Evolutionary conservation across 148 eudicot genomes (phyloP), one percentile per base, ranked within the genome.

Genomic region (Chenopodium berlandieri): DNA sequence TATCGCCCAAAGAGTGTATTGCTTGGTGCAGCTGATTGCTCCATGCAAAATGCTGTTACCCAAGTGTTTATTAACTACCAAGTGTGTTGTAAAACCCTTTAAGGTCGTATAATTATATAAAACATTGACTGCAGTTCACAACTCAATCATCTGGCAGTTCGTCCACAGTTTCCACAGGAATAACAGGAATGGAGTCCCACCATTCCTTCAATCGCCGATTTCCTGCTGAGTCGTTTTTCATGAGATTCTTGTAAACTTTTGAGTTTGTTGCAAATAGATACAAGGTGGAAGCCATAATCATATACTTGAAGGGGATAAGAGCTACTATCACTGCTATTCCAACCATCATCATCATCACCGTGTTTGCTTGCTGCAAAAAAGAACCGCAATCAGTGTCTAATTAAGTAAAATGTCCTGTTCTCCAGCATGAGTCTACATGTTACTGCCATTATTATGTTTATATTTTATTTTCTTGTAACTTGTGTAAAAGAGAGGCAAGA

Each of bases 141-240:
- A 37, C 27, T 14, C 62, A 13, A 60, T 85, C 40, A 82, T 65
- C 32, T 20, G 82, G 58, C 25, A 74, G 85, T 54, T 86, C 83
- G 62, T 94, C 92, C 1, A 85, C 81, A 27, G 89, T 44, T 69
- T 96, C 86, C 37, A 96, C 93, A 11, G 95, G 97, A 40, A 90
- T 70, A 30, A 92, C 86, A 1, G 98, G 99, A 65, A 96, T 96
- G 0, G 98, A 96, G 62, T 94, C 95, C 99, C 99, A 96, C 97
- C 99, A 96, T 82, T 94, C 99, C 79, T 84, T 88, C 56, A 91
- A 34, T 20, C 97, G 83, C 5, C 98, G 86, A 69, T 89, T 87
- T 54, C 98, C 91, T 30, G 85, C 91, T 32, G 85, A 76, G 23
- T 88, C 89, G 20, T 78, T 85, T 58, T 85, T 71, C 79, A 79